These are phyloP conservation scores for Delitschia confertaspora DNA, from an alignment of 495 filamentous ascomycete species.

Conservation along the genomic window DNA sequence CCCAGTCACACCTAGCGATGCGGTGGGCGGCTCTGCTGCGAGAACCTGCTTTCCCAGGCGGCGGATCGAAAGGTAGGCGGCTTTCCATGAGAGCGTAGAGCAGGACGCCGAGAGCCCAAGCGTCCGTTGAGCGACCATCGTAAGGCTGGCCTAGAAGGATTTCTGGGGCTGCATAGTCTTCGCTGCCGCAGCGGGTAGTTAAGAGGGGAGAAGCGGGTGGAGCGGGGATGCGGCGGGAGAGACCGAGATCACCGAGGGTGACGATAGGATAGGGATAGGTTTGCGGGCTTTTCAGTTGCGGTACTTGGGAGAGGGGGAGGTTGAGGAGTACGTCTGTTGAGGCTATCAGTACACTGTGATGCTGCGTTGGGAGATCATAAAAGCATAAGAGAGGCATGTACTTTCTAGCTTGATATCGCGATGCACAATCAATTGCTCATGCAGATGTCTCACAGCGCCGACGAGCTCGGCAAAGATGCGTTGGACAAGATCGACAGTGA, in stretches of 20 bases:
- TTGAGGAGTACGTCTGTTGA: slow-evolving; percentile 86
- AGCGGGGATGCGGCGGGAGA: slow-evolving; percentile 72
- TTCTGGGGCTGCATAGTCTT: slow-evolving; percentile 95
- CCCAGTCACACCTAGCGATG: slow-evolving; percentile 92
- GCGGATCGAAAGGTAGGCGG: slow-evolving; percentile 82
- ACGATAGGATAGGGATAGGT: slow-evolving; percentile 70
- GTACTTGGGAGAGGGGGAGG: slow-evolving; percentile 49
- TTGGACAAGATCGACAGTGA: slow-evolving; percentile 61
- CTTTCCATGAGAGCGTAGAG: slow-evolving; percentile 91
- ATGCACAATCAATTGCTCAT: slow-evolving; percentile 79
- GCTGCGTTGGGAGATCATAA: slow-evolving; percentile 2
- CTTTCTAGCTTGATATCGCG: slow-evolving; percentile 97
- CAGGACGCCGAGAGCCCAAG: slow-evolving; percentile 89
- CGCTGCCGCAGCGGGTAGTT: slow-evolving; percentile 83
- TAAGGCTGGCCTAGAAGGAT: slow-evolving; percentile 92
- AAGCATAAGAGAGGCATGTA: slow-evolving; percentile 35
- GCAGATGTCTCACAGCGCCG: slow-evolving; percentile 75
- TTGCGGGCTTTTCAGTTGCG: slow-evolving; percentile 49
- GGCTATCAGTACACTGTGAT: slow-evolving; percentile 29
- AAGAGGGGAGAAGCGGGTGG: slow-evolving; percentile 62
- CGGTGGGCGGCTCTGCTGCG: slow-evolving; percentile 71
- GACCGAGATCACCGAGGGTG: slow-evolving; percentile 84
- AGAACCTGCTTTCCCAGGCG: slow-evolving; percentile 57
- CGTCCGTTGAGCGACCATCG: slow-evolving; percentile 85
- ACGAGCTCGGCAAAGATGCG: slow-evolving; percentile 88